A percentile compares a stretch with the other conserved stretches of the same genome.
These are phyloP conservation scores for Kuraishia hungarica DNA, from an alignment of 805 yeast species.

Conservation along the genomic window DNA sequence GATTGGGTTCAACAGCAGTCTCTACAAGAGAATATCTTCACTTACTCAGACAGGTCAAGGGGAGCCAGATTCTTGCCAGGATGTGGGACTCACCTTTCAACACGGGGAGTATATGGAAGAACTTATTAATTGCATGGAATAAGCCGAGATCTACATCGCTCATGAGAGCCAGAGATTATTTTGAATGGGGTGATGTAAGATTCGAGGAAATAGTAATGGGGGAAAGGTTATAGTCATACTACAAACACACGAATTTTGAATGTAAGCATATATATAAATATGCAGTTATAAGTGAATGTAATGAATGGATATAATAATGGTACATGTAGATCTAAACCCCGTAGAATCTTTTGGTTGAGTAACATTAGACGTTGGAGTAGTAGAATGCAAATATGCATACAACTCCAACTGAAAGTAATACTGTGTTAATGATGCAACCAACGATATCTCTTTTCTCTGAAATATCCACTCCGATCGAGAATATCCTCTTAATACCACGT, in stretches of 20 bases:
- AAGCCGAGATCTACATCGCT: slow-evolving; percentile 30
- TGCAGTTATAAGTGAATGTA: neutral
- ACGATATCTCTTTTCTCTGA: neutral
- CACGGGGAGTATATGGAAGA: slow-evolving; percentile 18
- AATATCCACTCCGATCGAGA: neutral
- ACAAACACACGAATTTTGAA: no score
- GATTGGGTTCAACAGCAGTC: slow-evolving; percentile 45
- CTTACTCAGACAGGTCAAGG: slow-evolving; percentile 10
- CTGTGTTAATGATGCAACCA: neutral
- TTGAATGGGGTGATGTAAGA: slow-evolving; percentile 28
- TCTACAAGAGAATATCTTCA: slow-evolving; percentile 70
- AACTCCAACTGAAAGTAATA: neutral
- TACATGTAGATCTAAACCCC: neutral
- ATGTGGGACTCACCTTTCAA: slow-evolving; percentile 30
- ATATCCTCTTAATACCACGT: neutral
- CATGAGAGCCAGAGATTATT: slow-evolving; percentile 22
- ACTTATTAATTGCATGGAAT: slow-evolving; percentile 23
- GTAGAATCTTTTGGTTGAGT: no score
- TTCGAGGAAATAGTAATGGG: slow-evolving; percentile 14
- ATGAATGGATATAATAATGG: no score
- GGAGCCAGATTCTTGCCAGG: slow-evolving; percentile 15
- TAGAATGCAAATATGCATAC: neutral
- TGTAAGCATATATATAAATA: neutral
- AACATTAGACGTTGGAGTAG: neutral
- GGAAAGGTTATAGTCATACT: neutral